Base-by-base conservation (phyloP, 139 green algal species). In the Axilococcus clingmanii region DNA sequence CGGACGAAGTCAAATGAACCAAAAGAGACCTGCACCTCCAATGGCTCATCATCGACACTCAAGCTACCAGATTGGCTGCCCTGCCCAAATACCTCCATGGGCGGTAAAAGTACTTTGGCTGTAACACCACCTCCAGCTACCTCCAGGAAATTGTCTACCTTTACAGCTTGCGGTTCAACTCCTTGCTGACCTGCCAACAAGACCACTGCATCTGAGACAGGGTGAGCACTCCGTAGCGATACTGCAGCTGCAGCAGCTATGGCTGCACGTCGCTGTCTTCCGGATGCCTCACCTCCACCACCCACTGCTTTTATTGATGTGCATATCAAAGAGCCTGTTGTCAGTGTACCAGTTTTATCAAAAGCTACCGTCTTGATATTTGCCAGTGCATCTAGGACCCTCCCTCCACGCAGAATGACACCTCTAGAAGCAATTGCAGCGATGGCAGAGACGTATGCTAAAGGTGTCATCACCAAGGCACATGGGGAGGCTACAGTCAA, bases 301-400 rank as follows among this genome's bases (percentile, higher is more conserved):
- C 12, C 24, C 19, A 51, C 25, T n/a, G 40, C 20, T 12, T 34
- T 29, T 17, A 56, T 55, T 15, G 19, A 19, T 22, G 20, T 22
- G 4, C 54, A 24, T 20, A 24, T n/a, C 16, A 61, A 22, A 25
- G 24, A 33, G 27, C 86, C 86, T 0, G 68, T 82, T n/a, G 86
- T 94, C 24, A 94, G 71, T 25, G 86, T 95, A 49, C 81, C 81
- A 19, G 86, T 94, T 68, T 95, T 95, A 69, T 95, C 86, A 28
- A 95, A 74, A 1, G 79, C 85, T 0, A 91, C 59, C 1, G 68
- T 76, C 8, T 16, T 52, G 59, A 66, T 82, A 6, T 22, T 33
- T 3, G 51, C 48, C 43, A 93, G 67, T 0, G 74, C 77, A 47
- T 95, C 86, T 40, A 95, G 57, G 14, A 88, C 78, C 1, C 57